Evolutionary conservation across 2,329 filamentous ascomycete genomes (phyloP).

Genomic region (Elsinoe ampelina): DNA sequence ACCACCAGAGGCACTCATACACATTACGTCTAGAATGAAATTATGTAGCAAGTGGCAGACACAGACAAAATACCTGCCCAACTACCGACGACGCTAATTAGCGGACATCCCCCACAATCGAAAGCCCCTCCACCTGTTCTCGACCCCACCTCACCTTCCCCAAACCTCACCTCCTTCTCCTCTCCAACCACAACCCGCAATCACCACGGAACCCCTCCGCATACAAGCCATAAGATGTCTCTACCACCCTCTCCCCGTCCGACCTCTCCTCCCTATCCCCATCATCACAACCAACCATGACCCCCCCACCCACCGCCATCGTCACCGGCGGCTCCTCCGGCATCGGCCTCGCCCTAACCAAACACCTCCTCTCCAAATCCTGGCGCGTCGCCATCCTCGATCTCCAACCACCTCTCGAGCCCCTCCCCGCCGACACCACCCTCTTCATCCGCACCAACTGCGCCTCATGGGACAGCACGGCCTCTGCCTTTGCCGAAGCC

Average conservation of each 20-base stretch:
- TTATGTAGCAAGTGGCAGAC: too few relatives aligned
- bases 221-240: neutral
- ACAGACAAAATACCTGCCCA: too few relatives aligned
- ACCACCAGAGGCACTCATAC: too few relatives aligned
- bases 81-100: neutral
- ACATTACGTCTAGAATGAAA: too few relatives aligned
- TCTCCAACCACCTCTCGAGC: constrained; percentile 29
- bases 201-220: neutral
- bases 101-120: neutral
- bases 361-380: constrained; percentile 30
- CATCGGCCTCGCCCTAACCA: constrained; percentile 36
- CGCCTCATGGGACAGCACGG: constrained; percentile 23
- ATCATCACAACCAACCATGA: constrained; percentile 21
- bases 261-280: neutral
- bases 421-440: constrained; percentile 21
- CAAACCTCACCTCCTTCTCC: neutral
- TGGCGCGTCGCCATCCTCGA: constrained; percentile 39
- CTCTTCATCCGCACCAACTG: constrained; percentile 29
- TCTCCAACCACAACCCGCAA: neutral
- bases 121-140: neutral
- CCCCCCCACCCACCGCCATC: constrained; percentile 30
- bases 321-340: constrained; percentile 38
- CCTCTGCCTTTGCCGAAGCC: constrained; percentile 20
- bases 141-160: neutral
- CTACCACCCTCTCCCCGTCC: neutral